phyloP scores from a whole-genome alignment of 2,329 filamentous ascomycete genomes.

The Sphaerostilbella broomeana region DNA sequence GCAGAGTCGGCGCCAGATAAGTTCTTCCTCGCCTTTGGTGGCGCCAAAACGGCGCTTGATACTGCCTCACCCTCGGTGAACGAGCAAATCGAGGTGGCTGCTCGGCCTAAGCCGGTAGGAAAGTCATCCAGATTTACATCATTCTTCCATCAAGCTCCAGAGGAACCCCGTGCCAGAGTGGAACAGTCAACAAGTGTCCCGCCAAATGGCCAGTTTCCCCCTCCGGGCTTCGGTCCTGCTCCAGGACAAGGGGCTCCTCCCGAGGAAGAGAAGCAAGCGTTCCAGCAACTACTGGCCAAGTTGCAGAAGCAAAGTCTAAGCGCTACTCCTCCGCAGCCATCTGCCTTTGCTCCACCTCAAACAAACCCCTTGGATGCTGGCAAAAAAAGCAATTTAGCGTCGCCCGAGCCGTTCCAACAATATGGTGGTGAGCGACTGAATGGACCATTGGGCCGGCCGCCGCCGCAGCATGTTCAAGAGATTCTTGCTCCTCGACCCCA shows the following conservation, averaged over 20 bases:
- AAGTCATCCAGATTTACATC: slow-evolving; percentile 84
- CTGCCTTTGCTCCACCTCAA: slow-evolving; percentile 36
- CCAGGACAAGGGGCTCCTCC: slow-evolving; percentile 26
- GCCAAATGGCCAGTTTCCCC: slow-evolving; percentile 14
- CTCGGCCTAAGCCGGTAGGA: slow-evolving; percentile 47
- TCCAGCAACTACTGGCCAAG: slow-evolving; percentile 76
- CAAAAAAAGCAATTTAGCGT: slow-evolving; percentile 36
- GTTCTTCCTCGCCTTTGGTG: slow-evolving; percentile 59
- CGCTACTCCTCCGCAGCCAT: slow-evolving; percentile 39
- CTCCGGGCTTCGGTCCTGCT: slow-evolving; percentile 4
- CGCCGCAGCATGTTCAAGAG: slow-evolving; percentile 41
- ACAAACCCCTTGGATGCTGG: slow-evolving; percentile 20
- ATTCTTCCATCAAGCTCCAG: slow-evolving; percentile 54
- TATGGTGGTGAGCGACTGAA: slow-evolving; percentile 41
- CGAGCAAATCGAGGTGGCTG: slow-evolving; percentile 37
- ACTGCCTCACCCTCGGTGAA: slow-evolving; percentile 42
- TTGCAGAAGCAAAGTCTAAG: slow-evolving; percentile 55
- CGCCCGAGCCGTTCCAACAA: slow-evolving; percentile 43
- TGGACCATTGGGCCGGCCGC: slow-evolving; percentile 35
- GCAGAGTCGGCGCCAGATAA: slow-evolving; percentile 66
- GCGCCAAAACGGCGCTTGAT: slow-evolving; percentile 31
- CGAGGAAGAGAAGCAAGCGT: slow-evolving; percentile 76
- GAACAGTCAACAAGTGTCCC: slow-evolving; percentile 36
- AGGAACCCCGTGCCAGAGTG: slow-evolving; percentile 45
- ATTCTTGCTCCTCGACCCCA: slow-evolving; percentile 46